Conservation (phyloP, 306 rosid species). For the Oemleria cerasiformis region DNA sequence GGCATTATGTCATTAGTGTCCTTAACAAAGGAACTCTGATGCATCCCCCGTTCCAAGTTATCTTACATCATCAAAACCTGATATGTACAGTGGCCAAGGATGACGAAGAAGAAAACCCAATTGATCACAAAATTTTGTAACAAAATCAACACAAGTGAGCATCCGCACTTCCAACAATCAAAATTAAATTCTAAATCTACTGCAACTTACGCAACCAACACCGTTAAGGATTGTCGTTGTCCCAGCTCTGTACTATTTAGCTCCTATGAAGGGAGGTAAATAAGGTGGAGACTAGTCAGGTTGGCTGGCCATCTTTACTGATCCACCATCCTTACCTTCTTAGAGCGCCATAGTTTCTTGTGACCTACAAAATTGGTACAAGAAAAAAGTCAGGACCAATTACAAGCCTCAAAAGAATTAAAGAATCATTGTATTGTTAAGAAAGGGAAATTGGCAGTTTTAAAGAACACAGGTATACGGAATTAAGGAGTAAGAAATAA, state of each 20-base stretch:
- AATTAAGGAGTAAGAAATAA: conserved; percentile 7
- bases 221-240: not conserved
- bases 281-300: not conserved
- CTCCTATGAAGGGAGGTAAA: not conserved
- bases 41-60: too few relatives aligned
- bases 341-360: conserved; percentile 88
- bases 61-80: too few relatives aligned
- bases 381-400: not conserved
- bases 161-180: not conserved
- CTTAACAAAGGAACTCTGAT: too few relatives aligned
- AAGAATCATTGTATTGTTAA: not conserved
- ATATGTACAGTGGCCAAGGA: too few relatives aligned
- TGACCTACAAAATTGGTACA: conserved; percentile 48
- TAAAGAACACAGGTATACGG: not conserved
- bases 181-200: not conserved
- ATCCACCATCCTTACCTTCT: conserved; percentile 45
- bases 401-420: not conserved
- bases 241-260: not conserved
- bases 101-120: too few relatives aligned
- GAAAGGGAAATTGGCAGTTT: not conserved
- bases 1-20: too few relatives aligned
- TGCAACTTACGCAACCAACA: not conserved
- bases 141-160: not conserved
- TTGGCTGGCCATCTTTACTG: conserved; percentile 7
- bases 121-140: too few relatives aligned